Evolutionary conservation across 768 basidiomycete genomes (phyloP), one percentile per base, ranked within the genome.

Genomic region (Gymnopilus junonius): DNA sequence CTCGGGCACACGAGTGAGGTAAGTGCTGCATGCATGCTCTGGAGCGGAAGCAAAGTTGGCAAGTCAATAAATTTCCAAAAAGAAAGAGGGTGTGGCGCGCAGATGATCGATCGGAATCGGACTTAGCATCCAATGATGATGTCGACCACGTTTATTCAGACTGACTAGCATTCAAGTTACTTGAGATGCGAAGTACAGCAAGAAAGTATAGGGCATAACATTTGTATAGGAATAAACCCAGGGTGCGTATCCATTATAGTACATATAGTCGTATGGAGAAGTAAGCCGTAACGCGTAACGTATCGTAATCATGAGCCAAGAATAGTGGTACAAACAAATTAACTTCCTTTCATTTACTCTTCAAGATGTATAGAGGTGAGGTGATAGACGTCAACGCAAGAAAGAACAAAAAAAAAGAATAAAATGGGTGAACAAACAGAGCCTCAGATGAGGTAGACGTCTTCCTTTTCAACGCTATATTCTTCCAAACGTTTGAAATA

Each of bases 391-490:
- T 25, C 54, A 58, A 61, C 21, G 32, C 45, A 58, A 54, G 60
- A 55, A 43, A 61, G 43, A 25, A 12, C 25, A 61, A 27, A 39
- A 59, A 58, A 37, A 46, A 48, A 46, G 27, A 32, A 32, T 31
- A 51, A 5, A 11, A 25, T 35, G 17, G 10, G 29, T 14, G 25
- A 31, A 29, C 4, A 27, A 14, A 42, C n/a, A n/a, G n/a, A n/a
- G n/a, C n/a, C n/a, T 85, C 76, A 86, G 59, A 87, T 77, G 53
- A 87, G 76, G 71, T 85, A 87, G 39, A 87, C 84, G 55, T 85
- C 83, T 69, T 87, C 86, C 59, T 83, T 84, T 65, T 81, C 81
- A 37, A 87, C 76, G 65, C 82, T 77, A 63, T 86, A 87, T 7
- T 76, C 78, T 20, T 86, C 81, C 29, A 87, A 65, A 42, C 79